Percentiles rank a stretch among this genome's conserved stretches.
phyloP scores from a whole-genome alignment of 805 yeast species.

The Peterozyma xylosa region DNA sequence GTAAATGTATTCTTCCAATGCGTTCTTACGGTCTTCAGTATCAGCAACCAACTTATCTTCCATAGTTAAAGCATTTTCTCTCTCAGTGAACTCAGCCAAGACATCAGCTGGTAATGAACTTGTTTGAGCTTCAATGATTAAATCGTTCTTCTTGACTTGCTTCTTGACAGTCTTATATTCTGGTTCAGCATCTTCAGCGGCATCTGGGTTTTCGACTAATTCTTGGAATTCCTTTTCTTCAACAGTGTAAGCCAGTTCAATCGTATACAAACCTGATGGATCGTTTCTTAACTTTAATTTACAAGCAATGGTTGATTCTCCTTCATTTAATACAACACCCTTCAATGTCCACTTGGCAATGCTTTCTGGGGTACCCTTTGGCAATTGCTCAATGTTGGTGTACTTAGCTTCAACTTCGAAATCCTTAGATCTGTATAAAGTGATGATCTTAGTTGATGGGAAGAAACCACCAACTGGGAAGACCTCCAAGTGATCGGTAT shows the following conservation, averaged over 20 bases:
- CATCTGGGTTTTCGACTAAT: constrained; percentile 46
- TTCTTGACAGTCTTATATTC: constrained; percentile 86
- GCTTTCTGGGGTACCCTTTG: constrained; percentile 54
- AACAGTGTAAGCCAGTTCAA: constrained; percentile 91
- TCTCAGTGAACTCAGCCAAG: constrained; percentile 63
- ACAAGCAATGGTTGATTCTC: constrained; percentile 71
- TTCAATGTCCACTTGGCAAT: constrained; percentile 81
- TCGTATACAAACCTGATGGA: constrained; percentile 90
- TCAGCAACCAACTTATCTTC: constrained; percentile 96
- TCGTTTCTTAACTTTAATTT: constrained; percentile 95
- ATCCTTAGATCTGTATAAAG: constrained; percentile 86
- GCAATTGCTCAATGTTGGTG: constrained; percentile 67
- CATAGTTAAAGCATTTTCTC: constrained; percentile 76
- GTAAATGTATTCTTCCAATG: constrained; percentile 96
- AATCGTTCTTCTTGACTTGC: constrained; percentile 83
- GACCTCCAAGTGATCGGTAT: constrained; percentile 86
- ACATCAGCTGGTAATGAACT: constrained; percentile 50
- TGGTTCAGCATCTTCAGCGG: constrained; percentile 65
- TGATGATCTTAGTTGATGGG: constrained; percentile 95
- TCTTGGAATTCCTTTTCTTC: constrained; percentile 89
- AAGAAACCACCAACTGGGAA: constrained; percentile 89
- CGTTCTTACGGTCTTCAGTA: constrained; percentile 98
- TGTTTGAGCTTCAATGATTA: constrained; percentile 52
- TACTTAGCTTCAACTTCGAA: constrained; percentile 81
- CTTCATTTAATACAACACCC: constrained; percentile 78